Conservation (phyloP, 2,329 filamentous ascomycete genomes). For the Hymenoscyphus salicellus region DNA sequence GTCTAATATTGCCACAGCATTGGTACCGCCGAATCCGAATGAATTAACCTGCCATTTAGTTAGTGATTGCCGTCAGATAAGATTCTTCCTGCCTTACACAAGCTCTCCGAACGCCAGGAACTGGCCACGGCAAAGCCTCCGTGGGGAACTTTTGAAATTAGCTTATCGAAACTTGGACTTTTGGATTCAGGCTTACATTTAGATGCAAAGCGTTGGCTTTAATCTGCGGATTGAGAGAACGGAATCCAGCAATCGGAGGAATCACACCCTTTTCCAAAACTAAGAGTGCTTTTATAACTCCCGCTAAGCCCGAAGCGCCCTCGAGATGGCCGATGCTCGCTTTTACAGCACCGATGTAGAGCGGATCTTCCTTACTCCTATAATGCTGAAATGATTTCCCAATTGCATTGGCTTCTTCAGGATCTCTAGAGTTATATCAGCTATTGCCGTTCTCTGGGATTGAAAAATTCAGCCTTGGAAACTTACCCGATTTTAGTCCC, state of each 20-base stretch:
- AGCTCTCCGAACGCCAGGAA: background rate
- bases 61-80: too few relatives aligned
- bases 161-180: background rate
- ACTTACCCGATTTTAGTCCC: too few relatives aligned
- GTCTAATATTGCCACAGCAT: constrained; percentile 31
- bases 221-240: constrained; percentile 33
- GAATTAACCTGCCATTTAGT: too few relatives aligned
- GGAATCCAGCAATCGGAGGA: constrained; percentile 41
- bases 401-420: constrained; percentile 21
- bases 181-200: background rate
- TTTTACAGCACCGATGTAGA: constrained; percentile 23
- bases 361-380: background rate
- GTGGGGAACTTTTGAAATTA: constrained; percentile 26
- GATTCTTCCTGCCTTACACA: too few relatives aligned
- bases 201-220: background rate
- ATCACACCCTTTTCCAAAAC: constrained; percentile 35
- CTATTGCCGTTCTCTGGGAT: too few relatives aligned
- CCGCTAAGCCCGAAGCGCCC: constrained; percentile 12
- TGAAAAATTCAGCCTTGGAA: too few relatives aligned
- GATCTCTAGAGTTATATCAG: too few relatives aligned
- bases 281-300: constrained; percentile 12
- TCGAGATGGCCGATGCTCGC: constrained; percentile 27
- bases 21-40: constrained; percentile 29
- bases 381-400: background rate
- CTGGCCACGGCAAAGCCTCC: background rate